These are phyloP conservation scores for Aspergillus sclerotioniger DNA, from an alignment of 495 filamentous ascomycete genomes.

Conservation along the genomic window DNA sequence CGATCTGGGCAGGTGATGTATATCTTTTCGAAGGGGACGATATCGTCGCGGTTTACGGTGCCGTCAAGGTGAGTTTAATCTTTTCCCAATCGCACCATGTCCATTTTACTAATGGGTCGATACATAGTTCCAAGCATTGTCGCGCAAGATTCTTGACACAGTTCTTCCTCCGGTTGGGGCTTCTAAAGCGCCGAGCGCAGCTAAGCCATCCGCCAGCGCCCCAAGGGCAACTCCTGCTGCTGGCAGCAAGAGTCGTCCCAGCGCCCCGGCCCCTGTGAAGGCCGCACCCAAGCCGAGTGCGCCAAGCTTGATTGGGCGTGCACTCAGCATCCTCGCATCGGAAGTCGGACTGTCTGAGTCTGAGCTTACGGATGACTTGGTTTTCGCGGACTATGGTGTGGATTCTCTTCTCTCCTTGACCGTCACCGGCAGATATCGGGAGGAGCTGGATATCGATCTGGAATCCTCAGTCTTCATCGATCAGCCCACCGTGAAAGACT, in stretches of 20 bases:
- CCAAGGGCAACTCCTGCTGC: constrained; percentile 41
- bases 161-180: constrained; percentile 59
- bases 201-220: constrained; percentile 30
- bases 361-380: constrained; percentile 55
- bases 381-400: constrained; percentile 52
- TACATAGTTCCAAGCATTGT: constrained; percentile 60
- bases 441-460: constrained; percentile 50
- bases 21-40: constrained; percentile 54
- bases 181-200: constrained; percentile 28
- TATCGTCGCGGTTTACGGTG: constrained; percentile 66
- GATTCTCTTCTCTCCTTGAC: constrained; percentile 53
- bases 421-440: constrained; percentile 46
- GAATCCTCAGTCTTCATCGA: constrained; percentile 58
- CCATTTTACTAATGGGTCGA: background rate
- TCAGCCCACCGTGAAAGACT: constrained; percentile 55
- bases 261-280: constrained; percentile 25
- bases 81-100: background rate
- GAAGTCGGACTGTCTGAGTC: constrained; percentile 62
- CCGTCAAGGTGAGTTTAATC: constrained; percentile 50
- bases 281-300: constrained; percentile 23
- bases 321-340: constrained; percentile 62
- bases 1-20: constrained; percentile 51
- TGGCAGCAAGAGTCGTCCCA: constrained; percentile 24
- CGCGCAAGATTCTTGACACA: constrained; percentile 64
- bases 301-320: constrained; percentile 32